A percentile compares a stretch with the other conserved stretches of the same genome.
Conservation (phyloP, 2,329 filamentous ascomycete species). For the Dothiorella sarmentorum region DNA sequence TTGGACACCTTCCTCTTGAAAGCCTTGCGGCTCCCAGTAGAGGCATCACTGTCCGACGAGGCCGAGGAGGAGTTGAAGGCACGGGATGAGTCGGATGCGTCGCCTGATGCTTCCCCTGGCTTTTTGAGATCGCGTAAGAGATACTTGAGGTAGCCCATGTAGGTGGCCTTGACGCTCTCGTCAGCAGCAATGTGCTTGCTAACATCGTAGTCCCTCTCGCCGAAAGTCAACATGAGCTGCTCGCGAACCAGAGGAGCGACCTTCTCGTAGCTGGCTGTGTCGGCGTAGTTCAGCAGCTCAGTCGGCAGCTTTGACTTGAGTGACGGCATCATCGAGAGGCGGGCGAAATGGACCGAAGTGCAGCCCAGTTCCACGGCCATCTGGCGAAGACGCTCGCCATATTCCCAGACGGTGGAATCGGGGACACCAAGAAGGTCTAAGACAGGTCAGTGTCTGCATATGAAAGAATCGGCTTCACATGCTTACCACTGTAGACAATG, state of each 20-base stretch:
- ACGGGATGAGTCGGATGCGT: conserved; percentile 2
- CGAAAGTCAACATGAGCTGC: conserved; percentile 25
- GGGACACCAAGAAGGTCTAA: conserved; percentile 41
- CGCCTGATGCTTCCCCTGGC: conserved; percentile 4
- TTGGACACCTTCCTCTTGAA: conserved; percentile 27
- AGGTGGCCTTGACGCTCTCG: conserved; percentile 22
- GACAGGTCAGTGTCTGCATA: not conserved
- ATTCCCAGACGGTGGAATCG: conserved; percentile 42
- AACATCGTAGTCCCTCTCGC: conserved; percentile 29
- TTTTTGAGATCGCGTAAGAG: conserved; percentile 25
- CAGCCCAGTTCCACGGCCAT: conserved; percentile 35
- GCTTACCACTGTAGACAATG: conserved; percentile 39
- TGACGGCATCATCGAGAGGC: conserved; percentile 25
- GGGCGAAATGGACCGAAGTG: conserved; percentile 35
- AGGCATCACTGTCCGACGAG: conserved; percentile 16
- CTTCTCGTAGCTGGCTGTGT: conserved; percentile 22
- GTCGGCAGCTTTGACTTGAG: conserved; percentile 20
- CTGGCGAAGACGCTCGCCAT: conserved; percentile 36
- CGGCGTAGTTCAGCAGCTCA: conserved; percentile 30
- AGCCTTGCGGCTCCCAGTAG: conserved; percentile 14
- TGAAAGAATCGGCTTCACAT: not conserved
- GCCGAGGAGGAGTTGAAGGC: not conserved
- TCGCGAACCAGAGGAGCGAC: conserved; percentile 27
- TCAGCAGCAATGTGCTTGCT: conserved; percentile 31
- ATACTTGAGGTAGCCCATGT: conserved; percentile 30